Base-by-base conservation (phyloP, 305 asterid genomes). In the Fraxinus sp. region DNA sequence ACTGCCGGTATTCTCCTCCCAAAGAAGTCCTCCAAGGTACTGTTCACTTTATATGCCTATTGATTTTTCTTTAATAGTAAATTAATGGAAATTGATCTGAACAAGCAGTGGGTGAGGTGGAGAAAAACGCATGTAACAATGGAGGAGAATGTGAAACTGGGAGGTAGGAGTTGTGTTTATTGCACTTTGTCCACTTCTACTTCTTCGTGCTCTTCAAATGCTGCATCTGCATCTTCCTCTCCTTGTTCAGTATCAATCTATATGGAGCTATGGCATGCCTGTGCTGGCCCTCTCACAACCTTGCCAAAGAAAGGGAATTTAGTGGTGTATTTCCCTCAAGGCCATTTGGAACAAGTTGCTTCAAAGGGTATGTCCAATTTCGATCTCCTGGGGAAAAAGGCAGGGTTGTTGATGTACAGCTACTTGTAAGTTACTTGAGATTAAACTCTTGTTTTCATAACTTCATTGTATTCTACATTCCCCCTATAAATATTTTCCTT, bases 181-280 rank as follows among this genome's bases (percentile, higher is more conserved):
- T 89, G 89, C 49, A 84, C 87, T 89, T 86, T 88, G 80, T 83
- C 91, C 28, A 78, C 87, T 86, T 89, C 97, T 7, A 85, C 91
- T 77, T 91, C 95, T 16, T 93, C 95, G 4, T 91, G 89, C 79
- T 94, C 97, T 83, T 92, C 98, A 79, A 93, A 89, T 88, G 91
- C 85, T 7, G 90, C 91, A 36, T 88, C 90, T 70, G 81, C 86
- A 79, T 83, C 90, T 80, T 77, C 83, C 22, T 55, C 80, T 18
- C 49, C 85, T 72, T 39, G 86, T 55, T 32, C 89, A 2, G 84
- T 92, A 32, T 90, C 93, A 81, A 86, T 94, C 44, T 93, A 87
- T 76, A 84, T 87, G 83, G 99, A 95, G 93, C 94, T 95, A 5
- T 95, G 99, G 99, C 90, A 94, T 89, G 98, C 98, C 68, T 93